Evolutionary conservation across 441 rosid species (phyloP), one percentile per base, ranked within the genome.

Genomic region (Arabidopsis hybrid): DNA sequence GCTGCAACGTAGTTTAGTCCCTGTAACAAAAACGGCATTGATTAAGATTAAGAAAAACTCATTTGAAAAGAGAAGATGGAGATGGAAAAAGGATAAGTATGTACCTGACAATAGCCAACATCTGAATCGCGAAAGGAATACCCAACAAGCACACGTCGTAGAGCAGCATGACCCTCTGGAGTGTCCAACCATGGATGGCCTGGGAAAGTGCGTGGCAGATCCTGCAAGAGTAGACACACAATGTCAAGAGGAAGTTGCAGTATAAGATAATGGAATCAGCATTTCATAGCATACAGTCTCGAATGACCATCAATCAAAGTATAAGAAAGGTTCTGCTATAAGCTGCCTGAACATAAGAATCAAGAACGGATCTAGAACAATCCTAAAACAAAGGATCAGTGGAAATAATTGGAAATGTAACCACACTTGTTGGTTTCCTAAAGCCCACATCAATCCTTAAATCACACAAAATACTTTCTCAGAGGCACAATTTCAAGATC

Each of bases 131-230:
- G 96, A 65, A 92, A 95, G 17, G 99, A 95, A 75, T 95, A 95
- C 4, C 83, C 98, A 49, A 92, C 96, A 74, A 95, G 99, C 73
- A 95, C 97, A 65, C 98, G 92, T 38, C 96, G 76, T 21, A 95
- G 85, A 61, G 99, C 67, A 73, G 96, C 92, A 84, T 95, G 98
- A 64, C 99, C 98, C 66, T 95, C 96, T 18, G 89, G 87, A 56
- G 99, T 95, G 84, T 95, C 99, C 84, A 95, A 79, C 99, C 99
- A 95, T 8, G 99, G 92, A 73, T 95, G 99, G 42, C 99, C 97
- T 29, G 99, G 99, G 82, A 94, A 94, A 62, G 99, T 94, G 35
- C 99, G 82, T 13, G 99, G 97, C 58, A 95, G 83, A 84, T 95
- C 99, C 99, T 95, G 84, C 81, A 82, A 29, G 18, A 38, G 65